Conservation (phyloP, 768 basidiomycete genomes). For the Hysterangium stoloniferum region DNA sequence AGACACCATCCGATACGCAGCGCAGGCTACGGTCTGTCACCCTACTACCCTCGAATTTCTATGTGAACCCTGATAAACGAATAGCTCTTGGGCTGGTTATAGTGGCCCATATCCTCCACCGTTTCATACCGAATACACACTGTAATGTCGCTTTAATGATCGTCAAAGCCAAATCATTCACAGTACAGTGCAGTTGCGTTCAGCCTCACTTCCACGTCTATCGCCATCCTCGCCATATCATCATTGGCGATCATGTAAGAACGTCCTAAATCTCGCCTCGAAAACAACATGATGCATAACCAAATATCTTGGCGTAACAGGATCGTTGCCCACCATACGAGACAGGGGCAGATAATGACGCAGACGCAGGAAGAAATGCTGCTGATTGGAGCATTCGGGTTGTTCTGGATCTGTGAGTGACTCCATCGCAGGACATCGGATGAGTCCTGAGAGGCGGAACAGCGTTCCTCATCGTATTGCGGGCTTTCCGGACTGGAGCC, state of each 20-base stretch:
- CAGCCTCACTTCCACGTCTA: slow-evolving; percentile 64
- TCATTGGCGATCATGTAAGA: slow-evolving; percentile 61
- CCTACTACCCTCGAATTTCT: background rate
- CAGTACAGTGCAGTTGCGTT: slow-evolving; percentile 21
- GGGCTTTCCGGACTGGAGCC: slow-evolving; percentile 27
- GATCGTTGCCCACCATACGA: slow-evolving; percentile 59
- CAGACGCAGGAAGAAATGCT: slow-evolving; percentile 68
- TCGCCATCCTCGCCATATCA: slow-evolving; percentile 61
- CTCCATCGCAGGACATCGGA: background rate
- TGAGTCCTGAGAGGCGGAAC: background rate
- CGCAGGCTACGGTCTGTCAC: slow-evolving; percentile 3
- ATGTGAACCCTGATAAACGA: background rate
- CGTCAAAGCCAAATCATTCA: background rate
- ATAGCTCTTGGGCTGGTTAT: slow-evolving; percentile 7
- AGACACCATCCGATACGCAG: slow-evolving; percentile 9
- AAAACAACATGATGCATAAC: background rate
- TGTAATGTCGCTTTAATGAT: background rate
- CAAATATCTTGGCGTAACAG: slow-evolving; percentile 27
- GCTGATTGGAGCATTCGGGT: slow-evolving; percentile 60
- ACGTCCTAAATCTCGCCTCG: slow-evolving; percentile 10
- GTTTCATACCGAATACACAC: slow-evolving; percentile 8
- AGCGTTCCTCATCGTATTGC: slow-evolving; percentile 39
- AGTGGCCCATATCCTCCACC: slow-evolving; percentile 9
- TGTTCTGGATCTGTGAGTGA: slow-evolving; percentile 69
- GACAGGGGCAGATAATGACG: slow-evolving; percentile 52